Evolutionary conservation across 768 basidiomycete genomes (phyloP), one percentile per base, ranked within the genome.

Genomic region (Tephrocybe rancida): DNA sequence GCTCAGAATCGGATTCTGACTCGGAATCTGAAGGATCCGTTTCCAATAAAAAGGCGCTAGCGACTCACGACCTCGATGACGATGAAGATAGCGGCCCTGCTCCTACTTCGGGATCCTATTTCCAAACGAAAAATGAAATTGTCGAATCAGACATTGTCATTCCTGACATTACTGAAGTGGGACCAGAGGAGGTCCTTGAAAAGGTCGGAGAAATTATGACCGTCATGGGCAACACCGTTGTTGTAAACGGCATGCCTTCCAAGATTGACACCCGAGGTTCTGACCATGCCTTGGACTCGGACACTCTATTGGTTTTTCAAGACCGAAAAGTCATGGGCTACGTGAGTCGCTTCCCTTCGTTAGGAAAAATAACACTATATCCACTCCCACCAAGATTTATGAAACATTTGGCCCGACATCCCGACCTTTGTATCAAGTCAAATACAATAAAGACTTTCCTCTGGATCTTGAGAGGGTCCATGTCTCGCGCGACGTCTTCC

Each of bases 371-470:
- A 54, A 38, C 27, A 38, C 42, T 32, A 54, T n/a, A 37, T 9
- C n/a, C n/a, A n/a, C 24, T 24, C 41, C 50, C 42, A 22, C 47
- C 56, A 59, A 61, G 92, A 77, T 98, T 48, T 91, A 88, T 65
- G 96, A 98, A 72, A 97, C 95, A 0, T 98, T 98, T 70, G 96
- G 96, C 9, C 94, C 96, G 2, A 92, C 95, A 8, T 80, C 82
- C 18, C 87, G 91, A 54, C 96, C 96, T 5, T 74, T 96, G 52
- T 98, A 98, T 66, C 89, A 93, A 61, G 78, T 98, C 58, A 86
- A 86, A 63, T 92, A 95, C 70, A 88, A 79, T 59, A 74, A 83
- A 30, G 66, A 76, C 3, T 87, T 84, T 60, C 83, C 88, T 4
- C 67, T 90, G 39, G 78, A 90, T 64, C 64, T 72, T 11, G 75